Evolutionary conservation across 2,329 filamentous ascomycete genomes (phyloP).

Genomic region (Diaporthe sp.): DNA sequence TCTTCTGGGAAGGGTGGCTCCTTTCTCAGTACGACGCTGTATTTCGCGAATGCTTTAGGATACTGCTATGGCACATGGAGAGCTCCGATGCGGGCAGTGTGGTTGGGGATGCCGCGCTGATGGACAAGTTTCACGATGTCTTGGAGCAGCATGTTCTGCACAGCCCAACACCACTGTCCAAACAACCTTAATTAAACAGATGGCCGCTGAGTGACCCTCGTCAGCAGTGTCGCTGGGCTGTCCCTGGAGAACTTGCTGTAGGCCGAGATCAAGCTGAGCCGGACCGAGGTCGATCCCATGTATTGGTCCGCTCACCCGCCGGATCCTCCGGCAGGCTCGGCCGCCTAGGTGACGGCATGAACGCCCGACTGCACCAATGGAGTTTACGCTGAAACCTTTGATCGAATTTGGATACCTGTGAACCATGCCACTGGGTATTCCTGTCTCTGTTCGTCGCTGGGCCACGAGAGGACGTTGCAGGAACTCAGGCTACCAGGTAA

Average conservation of each 20-base stretch:
- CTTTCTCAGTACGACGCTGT: constrained; percentile 24
- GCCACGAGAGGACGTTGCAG: constrained; percentile 3
- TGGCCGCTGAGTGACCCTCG: background rate
- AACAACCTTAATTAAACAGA: constrained; percentile 25
- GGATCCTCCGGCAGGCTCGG: constrained; percentile 18
- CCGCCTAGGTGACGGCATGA: constrained; percentile 11
- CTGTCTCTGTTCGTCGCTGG: background rate
- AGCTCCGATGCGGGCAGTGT: background rate
- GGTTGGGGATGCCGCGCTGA: constrained; percentile 11
- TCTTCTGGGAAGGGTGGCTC: constrained; percentile 7
- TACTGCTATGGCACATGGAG: background rate
- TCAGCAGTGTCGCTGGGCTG: background rate
- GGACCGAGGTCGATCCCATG: constrained; percentile 27
- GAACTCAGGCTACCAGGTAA: background rate
- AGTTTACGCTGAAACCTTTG: background rate
- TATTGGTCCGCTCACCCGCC: constrained; percentile 15
- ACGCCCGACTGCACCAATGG: background rate
- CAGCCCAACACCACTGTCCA: background rate
- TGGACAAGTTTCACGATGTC: constrained; percentile 25
- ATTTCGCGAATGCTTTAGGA: background rate
- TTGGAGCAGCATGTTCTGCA: background rate
- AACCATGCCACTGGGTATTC: background rate
- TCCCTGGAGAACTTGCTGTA: background rate
- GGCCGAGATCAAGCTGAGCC: constrained; percentile 13
- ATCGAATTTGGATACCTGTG: background rate